Percentiles rank a stretch among this genome's conserved stretches.
Conservation (phyloP, 176 grass and related monocot genomes). For the Musa itinerans region DNA sequence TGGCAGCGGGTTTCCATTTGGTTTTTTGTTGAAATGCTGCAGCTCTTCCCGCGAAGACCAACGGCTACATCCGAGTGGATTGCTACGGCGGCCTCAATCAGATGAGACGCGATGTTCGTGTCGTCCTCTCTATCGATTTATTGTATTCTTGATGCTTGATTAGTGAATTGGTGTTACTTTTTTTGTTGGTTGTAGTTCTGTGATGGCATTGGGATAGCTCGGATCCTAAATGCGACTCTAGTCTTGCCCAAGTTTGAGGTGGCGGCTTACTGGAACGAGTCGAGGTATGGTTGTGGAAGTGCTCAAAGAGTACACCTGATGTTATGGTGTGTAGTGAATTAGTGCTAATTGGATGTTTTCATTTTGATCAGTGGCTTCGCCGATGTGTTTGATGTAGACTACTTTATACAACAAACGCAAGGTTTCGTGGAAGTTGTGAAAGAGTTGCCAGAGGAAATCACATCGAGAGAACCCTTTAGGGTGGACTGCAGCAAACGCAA, state of each 20-base stretch:
- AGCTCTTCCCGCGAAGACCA: slow-evolving; percentile 40
- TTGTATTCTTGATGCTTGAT: not conserved
- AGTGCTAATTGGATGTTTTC: slow-evolving; percentile 29
- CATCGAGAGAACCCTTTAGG: slow-evolving; percentile 55
- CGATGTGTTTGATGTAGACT: slow-evolving; percentile 87
- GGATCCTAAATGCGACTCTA: slow-evolving; percentile 79
- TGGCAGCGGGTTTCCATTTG: slow-evolving; percentile 11
- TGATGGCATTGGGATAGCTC: slow-evolving; percentile 69
- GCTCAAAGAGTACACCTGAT: not conserved
- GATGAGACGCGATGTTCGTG: slow-evolving; percentile 92
- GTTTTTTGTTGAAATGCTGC: slow-evolving; percentile 23
- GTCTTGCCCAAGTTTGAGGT: slow-evolving; percentile 90
- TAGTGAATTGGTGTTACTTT: not conserved
- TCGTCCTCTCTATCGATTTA: not conserved
- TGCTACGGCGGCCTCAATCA: slow-evolving; percentile 97
- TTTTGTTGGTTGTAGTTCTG: slow-evolving; percentile 54
- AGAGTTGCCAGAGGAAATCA: slow-evolving; percentile 61
- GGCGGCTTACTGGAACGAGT: slow-evolving; percentile 93
- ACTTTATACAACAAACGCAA: slow-evolving; percentile 80
- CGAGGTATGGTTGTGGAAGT: slow-evolving; percentile 50
- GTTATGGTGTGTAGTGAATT: not conserved
- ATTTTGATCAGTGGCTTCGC: slow-evolving; percentile 70
- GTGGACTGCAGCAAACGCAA: slow-evolving; percentile 88
- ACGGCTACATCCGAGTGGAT: slow-evolving; percentile 70
- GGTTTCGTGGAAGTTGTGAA: slow-evolving; percentile 72